Evolutionary conservation across 164 flowering plant genomes (phyloP).

Genomic region (Kalanchoe fedtschenkoi): DNA sequence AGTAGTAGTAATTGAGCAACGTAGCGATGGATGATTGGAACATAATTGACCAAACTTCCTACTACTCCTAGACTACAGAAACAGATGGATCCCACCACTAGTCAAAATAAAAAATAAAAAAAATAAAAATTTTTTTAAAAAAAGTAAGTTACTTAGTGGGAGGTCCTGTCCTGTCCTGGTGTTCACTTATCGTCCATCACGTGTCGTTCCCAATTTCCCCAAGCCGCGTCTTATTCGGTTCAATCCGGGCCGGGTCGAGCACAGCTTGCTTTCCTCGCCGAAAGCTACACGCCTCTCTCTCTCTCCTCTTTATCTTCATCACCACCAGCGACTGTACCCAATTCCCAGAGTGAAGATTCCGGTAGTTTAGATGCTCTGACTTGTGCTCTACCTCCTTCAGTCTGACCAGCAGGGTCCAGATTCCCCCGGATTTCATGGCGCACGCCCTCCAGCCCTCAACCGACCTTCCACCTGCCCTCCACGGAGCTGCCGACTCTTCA

Average conservation of each 20-base stretch:
- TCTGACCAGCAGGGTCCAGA: background rate
- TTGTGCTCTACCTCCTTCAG: background rate
- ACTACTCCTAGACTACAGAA: too few species aligned
- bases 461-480: background rate
- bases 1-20: too few species aligned
- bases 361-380: background rate
- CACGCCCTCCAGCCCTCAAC: background rate
- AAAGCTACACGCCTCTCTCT: too few species aligned
- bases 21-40: conserved; percentile 1
- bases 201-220: background rate
- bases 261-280: too few species aligned
- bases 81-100: background rate
- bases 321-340: background rate
- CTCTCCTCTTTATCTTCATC: too few species aligned
- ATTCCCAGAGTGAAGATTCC: background rate
- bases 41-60: conserved; percentile 8
- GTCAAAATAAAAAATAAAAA: too few species aligned
- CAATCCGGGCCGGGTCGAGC: too few species aligned
- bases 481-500: background rate
- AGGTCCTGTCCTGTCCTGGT: too few species aligned
- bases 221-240: conserved; percentile 2
- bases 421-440: background rate
- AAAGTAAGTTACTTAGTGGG: too few species aligned
- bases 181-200: background rate
- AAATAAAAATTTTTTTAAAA: too few species aligned